Percentiles rank a stretch among this genome's conserved stretches.
Conservation (phyloP, 148 eudicot species). For the Spergularia bocconei region DNA sequence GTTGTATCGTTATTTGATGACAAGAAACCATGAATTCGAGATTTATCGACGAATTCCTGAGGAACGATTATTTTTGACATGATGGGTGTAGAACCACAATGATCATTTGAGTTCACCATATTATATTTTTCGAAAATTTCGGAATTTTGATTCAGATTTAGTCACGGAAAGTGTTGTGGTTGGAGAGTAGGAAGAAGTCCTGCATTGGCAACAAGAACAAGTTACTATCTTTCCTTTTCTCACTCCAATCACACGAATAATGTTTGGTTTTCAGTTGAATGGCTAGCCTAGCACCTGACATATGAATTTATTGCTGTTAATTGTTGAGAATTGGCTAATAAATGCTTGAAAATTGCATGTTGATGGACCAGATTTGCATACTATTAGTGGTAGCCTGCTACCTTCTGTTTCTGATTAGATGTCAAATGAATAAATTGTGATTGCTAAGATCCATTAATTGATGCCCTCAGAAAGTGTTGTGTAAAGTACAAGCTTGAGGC, state of each 20-base stretch:
- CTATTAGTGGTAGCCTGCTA: conserved; percentile 17
- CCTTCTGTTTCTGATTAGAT: conserved; percentile 18
- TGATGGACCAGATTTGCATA: conserved; percentile 25
- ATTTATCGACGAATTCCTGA: background rate
- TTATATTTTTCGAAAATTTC: background rate
- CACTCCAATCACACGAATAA: background rate
- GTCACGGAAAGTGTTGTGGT: conserved; percentile 19
- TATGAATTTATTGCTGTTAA: conserved; percentile 31
- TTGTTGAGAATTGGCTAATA: conserved; percentile 36
- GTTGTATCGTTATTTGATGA: conserved; percentile 23
- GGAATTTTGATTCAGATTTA: background rate
- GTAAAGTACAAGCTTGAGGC: conserved; percentile 47
- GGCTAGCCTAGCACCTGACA: conserved; percentile 34
- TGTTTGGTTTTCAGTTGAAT: conserved; percentile 23
- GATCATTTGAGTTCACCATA: conserved; percentile 8
- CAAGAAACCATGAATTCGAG: conserved; percentile 3
- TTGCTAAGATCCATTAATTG: conserved; percentile 39
- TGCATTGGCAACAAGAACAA: conserved; percentile 15
- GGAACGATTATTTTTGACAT: background rate
- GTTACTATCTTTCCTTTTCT: conserved; percentile 4
- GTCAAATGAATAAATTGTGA: conserved; percentile 36
- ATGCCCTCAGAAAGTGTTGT: conserved; percentile 36
- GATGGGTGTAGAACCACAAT: background rate
- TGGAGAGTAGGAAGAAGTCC: conserved; percentile 23
- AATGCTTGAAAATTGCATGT: conserved; percentile 31